Evolutionary conservation across 2,329 filamentous ascomycete genomes (phyloP).

Genomic region (Fusarium sarcochroum): DNA sequence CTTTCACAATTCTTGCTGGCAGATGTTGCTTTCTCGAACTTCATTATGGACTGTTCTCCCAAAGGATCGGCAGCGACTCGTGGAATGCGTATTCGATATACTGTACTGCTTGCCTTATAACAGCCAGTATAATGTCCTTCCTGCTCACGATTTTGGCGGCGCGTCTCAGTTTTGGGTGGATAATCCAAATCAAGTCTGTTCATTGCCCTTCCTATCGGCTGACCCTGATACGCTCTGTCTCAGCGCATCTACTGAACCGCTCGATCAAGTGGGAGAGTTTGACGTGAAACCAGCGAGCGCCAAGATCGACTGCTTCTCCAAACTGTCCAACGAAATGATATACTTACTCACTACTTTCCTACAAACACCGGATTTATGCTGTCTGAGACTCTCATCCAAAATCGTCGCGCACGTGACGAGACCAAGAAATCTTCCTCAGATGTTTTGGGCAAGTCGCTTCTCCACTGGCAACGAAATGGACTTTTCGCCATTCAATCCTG

Average conservation of each 20-base stretch:
- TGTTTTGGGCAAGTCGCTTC: slow-evolving; percentile 34
- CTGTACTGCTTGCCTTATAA: background rate
- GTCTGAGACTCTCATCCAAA: slow-evolving; percentile 12
- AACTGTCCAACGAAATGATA: slow-evolving; percentile 4
- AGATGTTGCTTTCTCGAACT: background rate
- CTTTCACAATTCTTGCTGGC: background rate
- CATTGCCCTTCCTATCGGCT: background rate
- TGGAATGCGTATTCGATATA: background rate
- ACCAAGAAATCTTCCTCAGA: background rate
- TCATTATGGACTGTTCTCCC: background rate
- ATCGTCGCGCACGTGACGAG: background rate
- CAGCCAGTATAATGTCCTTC: background rate
- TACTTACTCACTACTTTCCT: background rate
- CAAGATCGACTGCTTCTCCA: slow-evolving; percentile 1
- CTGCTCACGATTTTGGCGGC: background rate
- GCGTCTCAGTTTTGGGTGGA: background rate
- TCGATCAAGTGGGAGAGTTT: too few species aligned
- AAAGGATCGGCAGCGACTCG: background rate
- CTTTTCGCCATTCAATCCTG: background rate
- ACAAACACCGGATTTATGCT: slow-evolving; percentile 3
- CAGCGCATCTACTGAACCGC: background rate
- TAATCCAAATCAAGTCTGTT: background rate
- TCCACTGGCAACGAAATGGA: slow-evolving; percentile 1
- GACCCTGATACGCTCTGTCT: background rate
- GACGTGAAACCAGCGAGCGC: too few species aligned